Evolutionary conservation across 2,329 filamentous ascomycete species (phyloP).

Genomic region (Colletotrichum sansevieriae): DNA sequence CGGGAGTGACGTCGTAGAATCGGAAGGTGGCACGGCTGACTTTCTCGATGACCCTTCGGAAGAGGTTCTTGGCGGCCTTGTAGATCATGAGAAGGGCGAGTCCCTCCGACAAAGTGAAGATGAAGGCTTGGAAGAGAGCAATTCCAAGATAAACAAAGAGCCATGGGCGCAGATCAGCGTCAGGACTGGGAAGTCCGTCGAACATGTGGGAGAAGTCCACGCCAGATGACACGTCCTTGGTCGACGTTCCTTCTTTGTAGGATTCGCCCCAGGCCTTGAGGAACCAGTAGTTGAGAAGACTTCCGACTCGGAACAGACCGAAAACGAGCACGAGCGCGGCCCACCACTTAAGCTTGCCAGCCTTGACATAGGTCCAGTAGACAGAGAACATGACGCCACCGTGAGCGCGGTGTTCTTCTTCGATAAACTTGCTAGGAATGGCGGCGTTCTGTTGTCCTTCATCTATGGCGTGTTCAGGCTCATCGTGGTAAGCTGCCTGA

Average conservation of each 20-base stretch:
- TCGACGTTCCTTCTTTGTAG: conserved; percentile 57
- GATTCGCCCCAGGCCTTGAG: conserved; percentile 89
- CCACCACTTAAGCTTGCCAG: conserved; percentile 84
- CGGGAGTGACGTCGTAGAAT: conserved; percentile 91
- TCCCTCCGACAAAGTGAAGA: conserved; percentile 72
- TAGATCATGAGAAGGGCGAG: conserved; percentile 84
- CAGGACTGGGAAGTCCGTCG: conserved; percentile 73
- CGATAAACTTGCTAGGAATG: conserved; percentile 80
- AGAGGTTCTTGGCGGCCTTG: conserved; percentile 80
- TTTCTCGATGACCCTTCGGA: conserved; percentile 76
- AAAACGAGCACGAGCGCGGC: conserved; percentile 72
- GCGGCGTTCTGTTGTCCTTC: conserved; percentile 62
- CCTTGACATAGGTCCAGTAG: conserved; percentile 88
- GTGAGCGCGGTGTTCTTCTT: conserved; percentile 80
- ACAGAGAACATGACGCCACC: conserved; percentile 82
- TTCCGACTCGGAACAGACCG: conserved; percentile 71
- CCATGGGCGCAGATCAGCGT: conserved; percentile 79
- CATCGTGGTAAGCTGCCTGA: conserved; percentile 49
- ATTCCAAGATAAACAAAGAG: conserved; percentile 77
- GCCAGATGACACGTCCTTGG: conserved; percentile 9
- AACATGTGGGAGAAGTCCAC: conserved; percentile 51
- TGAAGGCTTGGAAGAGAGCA: conserved; percentile 70
- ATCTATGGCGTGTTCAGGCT: conserved; percentile 46
- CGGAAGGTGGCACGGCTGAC: conserved; percentile 87
- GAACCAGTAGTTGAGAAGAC: conserved; percentile 81